Conservation (phyloP, 1,284 basidiomycete genomes). For the Leccinum ponderosum region DNA sequence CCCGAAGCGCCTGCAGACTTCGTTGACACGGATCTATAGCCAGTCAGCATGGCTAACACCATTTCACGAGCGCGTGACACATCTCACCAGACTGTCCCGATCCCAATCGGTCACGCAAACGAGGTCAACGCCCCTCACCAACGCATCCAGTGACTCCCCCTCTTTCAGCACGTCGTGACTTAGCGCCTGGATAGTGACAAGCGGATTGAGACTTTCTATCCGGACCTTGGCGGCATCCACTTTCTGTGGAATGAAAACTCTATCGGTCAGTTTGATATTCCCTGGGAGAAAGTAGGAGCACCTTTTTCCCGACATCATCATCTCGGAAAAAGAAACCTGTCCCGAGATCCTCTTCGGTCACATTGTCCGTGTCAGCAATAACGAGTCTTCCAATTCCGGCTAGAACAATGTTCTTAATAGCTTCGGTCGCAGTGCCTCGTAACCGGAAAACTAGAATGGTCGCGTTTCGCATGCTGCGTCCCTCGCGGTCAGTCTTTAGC, state of each 20-base stretch:
- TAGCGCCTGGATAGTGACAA: constrained; percentile 78
- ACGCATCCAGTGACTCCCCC: constrained; percentile 53
- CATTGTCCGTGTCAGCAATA: constrained; percentile 62
- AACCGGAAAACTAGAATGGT: constrained; percentile 86
- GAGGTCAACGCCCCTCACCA: constrained; percentile 71
- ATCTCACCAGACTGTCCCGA: constrained; percentile 67
- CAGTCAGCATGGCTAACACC: constrained; percentile 14
- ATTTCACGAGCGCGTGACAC: constrained; percentile 3
- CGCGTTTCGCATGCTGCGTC: constrained; percentile 85
- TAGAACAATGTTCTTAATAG: constrained; percentile 91
- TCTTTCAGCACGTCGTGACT: constrained; percentile 53
- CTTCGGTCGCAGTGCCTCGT: constrained; percentile 89
- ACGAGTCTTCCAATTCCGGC: constrained; percentile 76
- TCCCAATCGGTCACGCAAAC: constrained; percentile 84
- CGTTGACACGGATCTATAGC: constrained; percentile 69
- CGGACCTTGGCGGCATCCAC: constrained; percentile 82
- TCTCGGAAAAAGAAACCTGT: constrained; percentile 94
- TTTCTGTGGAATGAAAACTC: constrained; percentile 50
- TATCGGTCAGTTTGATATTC: constrained; percentile 39
- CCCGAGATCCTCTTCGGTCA: constrained; percentile 81
- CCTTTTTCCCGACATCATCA: constrained; percentile 87
- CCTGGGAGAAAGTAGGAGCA: constrained; percentile 40
- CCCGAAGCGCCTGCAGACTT: constrained; percentile 64
- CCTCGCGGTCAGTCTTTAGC: constrained; percentile 4
- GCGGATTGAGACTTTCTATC: constrained; percentile 89